Evolutionary conservation across 2,329 filamentous ascomycete genomes (phyloP).

Genomic region (Penicillium polonicum): DNA sequence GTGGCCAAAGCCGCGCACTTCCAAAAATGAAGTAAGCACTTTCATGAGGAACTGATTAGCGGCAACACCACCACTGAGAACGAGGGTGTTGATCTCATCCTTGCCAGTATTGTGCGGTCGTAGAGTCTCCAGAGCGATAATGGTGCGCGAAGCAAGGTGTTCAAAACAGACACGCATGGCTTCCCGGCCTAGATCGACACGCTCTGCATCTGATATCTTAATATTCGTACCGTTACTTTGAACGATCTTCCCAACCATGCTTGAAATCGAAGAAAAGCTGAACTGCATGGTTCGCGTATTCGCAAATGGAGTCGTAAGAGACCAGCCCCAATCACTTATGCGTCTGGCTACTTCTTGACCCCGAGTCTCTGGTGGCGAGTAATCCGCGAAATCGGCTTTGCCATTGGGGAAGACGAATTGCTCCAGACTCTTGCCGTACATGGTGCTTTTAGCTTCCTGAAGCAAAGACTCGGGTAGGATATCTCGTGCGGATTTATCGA

Average conservation of each 20-base stretch:
- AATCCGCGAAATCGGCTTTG: constrained; percentile 44
- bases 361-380: constrained; percentile 58
- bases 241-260: constrained; percentile 61
- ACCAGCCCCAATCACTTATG: constrained; percentile 62
- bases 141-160: constrained; percentile 73
- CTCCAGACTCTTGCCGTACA: constrained; percentile 80
- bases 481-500: constrained; percentile 81
- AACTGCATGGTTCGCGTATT: constrained; percentile 61
- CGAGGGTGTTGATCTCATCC: constrained; percentile 58
- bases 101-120: constrained; percentile 16
- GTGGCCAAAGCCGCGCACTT: constrained; percentile 62
- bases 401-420: constrained; percentile 67
- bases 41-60: constrained; percentile 76
- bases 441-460: constrained; percentile 58
- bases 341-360: constrained; percentile 57
- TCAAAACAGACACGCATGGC: constrained; percentile 82
- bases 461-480: constrained; percentile 67
- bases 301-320: constrained; percentile 65
- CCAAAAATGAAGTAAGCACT: constrained; percentile 61
- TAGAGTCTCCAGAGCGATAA: constrained; percentile 62
- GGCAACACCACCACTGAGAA: constrained; percentile 88
- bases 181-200: constrained; percentile 67
- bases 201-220: constrained; percentile 56
- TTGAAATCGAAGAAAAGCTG: constrained; percentile 72
- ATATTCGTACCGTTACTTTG: constrained; percentile 29